Percentiles rank a stretch among this genome's conserved stretches.
Evolutionary conservation across 768 basidiomycete species (phyloP).

Genomic region (Russula emetica): DNA sequence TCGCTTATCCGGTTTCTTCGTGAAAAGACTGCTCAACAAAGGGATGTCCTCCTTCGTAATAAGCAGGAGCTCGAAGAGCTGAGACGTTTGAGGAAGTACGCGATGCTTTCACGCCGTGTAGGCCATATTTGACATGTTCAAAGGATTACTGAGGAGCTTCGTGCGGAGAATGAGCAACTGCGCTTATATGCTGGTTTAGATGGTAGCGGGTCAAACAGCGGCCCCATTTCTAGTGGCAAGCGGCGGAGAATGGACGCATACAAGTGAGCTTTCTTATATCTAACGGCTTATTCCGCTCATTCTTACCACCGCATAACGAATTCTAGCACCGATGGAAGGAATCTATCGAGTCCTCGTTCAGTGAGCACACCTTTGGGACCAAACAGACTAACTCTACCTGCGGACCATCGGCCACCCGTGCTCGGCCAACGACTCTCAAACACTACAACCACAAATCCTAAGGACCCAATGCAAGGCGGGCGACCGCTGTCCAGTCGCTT

Average conservation of each 20-base stretch:
- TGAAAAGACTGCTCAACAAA: conserved; percentile 52
- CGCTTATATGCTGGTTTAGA: conserved; percentile 37
- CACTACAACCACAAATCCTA: conserved; percentile 5
- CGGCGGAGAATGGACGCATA: conserved; percentile 49
- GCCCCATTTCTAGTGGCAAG: conserved; percentile 58
- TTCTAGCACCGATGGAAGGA: conserved; percentile 12
- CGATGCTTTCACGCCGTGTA: conserved; percentile 10
- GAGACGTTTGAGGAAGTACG: conserved; percentile 49
- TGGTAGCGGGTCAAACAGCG: conserved; percentile 36
- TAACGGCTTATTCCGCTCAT: background rate
- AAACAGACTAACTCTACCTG: conserved; percentile 62
- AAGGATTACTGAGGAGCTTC: conserved; percentile 50
- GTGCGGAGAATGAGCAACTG: conserved; percentile 47
- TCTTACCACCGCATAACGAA: background rate
- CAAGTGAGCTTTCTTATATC: conserved; percentile 37
- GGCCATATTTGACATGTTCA: conserved; percentile 17
- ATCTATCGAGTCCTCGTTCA: conserved; percentile 58
- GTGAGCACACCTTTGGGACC: conserved; percentile 53
- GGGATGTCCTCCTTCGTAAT: conserved; percentile 48
- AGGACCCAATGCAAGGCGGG: conserved; percentile 27
- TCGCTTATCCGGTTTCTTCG: conserved; percentile 63
- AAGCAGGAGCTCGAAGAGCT: conserved; percentile 47
- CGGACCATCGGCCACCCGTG: conserved; percentile 50
- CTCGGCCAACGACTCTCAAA: conserved; percentile 33
- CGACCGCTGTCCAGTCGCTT: conserved; percentile 52